These are phyloP conservation scores for Aspergillus homomorphus DNA, from an alignment of 495 filamentous ascomycete species.

Conservation along the genomic window DNA sequence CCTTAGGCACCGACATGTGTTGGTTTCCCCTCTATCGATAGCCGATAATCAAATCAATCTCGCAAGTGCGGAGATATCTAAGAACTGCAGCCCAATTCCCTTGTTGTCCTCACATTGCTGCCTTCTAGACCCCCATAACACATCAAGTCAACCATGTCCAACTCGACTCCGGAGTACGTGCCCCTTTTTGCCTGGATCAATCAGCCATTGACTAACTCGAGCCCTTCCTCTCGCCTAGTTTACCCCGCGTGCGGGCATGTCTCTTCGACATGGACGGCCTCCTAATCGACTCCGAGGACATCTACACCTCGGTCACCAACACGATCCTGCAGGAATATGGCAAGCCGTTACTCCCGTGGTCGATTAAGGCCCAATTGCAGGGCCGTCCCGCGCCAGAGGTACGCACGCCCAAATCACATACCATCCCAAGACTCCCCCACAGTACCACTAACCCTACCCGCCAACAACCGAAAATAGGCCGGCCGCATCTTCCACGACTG, in stretches of 20 bases:
- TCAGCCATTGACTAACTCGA: slow-evolving; percentile 14
- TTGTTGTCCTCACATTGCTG: too few species aligned
- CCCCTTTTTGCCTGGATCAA: slow-evolving; percentile 1
- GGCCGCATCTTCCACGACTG: slow-evolving; percentile 67
- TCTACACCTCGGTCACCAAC: slow-evolving; percentile 83
- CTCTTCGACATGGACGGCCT: slow-evolving; percentile 61
- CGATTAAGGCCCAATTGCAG: slow-evolving; percentile 90
- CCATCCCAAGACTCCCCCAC: background rate
- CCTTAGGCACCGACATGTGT: background rate
- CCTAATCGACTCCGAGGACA: slow-evolving; percentile 59
- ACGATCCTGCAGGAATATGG: slow-evolving; percentile 70
- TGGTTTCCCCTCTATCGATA: background rate
- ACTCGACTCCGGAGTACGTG: slow-evolving; percentile 11
- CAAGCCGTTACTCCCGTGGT: slow-evolving; percentile 77
- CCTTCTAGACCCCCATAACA: too few species aligned
- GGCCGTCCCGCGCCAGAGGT: slow-evolving; percentile 79
- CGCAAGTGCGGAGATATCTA: background rate
- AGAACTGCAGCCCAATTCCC: background rate
- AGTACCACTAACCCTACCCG: slow-evolving; percentile 2
- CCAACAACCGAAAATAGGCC: slow-evolving; percentile 19
- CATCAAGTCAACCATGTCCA: slow-evolving; percentile 7
- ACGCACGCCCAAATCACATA: slow-evolving; percentile 13
- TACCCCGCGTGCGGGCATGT: slow-evolving; percentile 81
- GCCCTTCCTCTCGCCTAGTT: slow-evolving; percentile 47
- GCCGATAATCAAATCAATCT: background rate